Conservation (phyloP, 2,329 filamentous ascomycete genomes). For the Trichoderma breve region DNA sequence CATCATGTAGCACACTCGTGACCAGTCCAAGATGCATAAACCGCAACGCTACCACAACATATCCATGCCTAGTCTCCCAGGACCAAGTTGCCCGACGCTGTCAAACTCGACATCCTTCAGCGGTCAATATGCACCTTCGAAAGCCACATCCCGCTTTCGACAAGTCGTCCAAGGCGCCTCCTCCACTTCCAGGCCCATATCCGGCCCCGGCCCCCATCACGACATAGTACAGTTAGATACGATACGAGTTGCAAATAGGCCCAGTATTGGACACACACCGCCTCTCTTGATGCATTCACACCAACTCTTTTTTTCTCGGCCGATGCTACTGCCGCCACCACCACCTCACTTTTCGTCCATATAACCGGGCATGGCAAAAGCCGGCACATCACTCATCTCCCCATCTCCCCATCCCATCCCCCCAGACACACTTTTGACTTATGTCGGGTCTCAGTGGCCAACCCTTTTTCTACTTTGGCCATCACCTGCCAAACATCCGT, state of each 20-base stretch:
- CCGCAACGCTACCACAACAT: background rate
- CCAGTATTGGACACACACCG: background rate
- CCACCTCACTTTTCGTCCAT: background rate
- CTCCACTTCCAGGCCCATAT: background rate
- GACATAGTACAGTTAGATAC: background rate
- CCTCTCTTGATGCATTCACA: constrained; percentile 1
- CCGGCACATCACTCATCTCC: background rate
- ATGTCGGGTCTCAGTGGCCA: background rate
- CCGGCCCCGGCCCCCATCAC: background rate
- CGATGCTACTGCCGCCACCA: constrained; percentile 4
- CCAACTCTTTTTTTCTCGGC: background rate
- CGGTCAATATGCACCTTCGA: background rate
- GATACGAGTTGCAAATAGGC: background rate
- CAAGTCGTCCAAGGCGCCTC: background rate
- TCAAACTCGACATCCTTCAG: background rate
- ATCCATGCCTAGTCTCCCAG: background rate
- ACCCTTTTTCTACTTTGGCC: background rate
- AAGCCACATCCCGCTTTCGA: background rate
- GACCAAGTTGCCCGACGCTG: background rate
- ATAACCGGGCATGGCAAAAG: background rate
- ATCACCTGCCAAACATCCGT: constrained; percentile 1
- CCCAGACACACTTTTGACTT: background rate
- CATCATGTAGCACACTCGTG: constrained; percentile 8
- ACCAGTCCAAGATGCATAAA: background rate
- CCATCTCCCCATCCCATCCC: background rate